Percentiles rank a stretch among this genome's conserved stretches.
Evolutionary conservation across 768 basidiomycete species (phyloP).

Genomic region (Mrakia gelida): DNA sequence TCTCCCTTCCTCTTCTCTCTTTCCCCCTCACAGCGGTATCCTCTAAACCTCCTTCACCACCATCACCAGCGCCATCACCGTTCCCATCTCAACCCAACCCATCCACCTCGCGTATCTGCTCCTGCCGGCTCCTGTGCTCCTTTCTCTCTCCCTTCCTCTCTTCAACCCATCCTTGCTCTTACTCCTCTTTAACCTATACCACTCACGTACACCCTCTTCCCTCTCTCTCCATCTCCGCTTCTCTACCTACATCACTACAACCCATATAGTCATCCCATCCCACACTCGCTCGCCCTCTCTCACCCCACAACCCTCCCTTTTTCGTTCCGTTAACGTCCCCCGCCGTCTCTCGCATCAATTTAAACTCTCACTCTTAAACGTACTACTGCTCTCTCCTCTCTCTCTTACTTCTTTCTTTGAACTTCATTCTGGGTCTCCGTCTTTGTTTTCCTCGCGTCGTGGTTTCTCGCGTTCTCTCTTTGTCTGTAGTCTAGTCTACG

Average conservation of each 20-base stretch:
- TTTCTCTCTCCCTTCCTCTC: background rate
- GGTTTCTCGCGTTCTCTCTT: too few species aligned
- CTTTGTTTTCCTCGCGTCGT: too few species aligned
- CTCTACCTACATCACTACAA: background rate
- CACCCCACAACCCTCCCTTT: background rate
- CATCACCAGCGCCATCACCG: background rate
- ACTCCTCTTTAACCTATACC: background rate
- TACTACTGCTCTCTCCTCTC: too few species aligned
- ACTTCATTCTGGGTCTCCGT: too few species aligned
- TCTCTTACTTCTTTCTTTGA: too few species aligned
- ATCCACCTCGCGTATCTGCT: background rate
- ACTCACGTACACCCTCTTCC: background rate
- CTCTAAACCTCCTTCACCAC: constrained; percentile 11
- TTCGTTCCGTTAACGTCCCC: too few species aligned
- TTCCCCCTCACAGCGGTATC: constrained; percentile 10
- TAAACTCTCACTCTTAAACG: too few species aligned
- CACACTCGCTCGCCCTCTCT: background rate
- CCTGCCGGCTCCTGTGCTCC: background rate
- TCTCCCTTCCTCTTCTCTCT: background rate
- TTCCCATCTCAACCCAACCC: background rate
- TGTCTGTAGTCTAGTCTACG: too few species aligned
- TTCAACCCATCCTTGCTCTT: background rate
- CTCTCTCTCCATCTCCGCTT: background rate
- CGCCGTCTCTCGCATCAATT: too few species aligned
- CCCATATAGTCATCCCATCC: background rate